Conservation (phyloP, 257 asterid genomes). For the Solanum phureja region DNA sequence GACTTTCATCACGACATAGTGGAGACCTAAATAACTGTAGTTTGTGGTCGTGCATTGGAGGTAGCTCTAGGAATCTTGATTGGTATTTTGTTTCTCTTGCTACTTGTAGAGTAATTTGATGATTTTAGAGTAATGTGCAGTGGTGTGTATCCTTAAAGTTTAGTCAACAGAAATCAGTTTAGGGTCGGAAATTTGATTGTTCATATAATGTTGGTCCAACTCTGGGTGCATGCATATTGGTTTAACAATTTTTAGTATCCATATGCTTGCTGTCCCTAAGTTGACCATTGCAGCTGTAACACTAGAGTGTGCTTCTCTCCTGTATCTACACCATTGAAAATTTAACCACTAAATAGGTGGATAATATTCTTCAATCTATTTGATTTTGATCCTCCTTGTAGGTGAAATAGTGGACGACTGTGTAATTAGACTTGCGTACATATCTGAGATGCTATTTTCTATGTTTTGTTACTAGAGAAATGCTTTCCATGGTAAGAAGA, state of each 20-base stretch:
- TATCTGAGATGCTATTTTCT: not conserved
- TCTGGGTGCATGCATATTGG: not conserved
- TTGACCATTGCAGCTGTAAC: not conserved
- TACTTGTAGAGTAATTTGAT: not conserved
- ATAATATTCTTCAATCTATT: not conserved
- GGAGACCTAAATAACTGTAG: not conserved
- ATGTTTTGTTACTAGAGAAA: not conserved
- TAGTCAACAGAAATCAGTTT: not conserved
- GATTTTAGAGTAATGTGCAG: not conserved
- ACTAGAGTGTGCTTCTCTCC: not conserved
- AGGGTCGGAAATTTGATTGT: not conserved
- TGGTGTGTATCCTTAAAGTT: not conserved
- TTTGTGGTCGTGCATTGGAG: not conserved
- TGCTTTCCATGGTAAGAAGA: not conserved
- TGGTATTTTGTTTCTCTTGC: not conserved
- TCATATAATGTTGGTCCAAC: not conserved
- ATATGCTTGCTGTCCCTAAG: not conserved
- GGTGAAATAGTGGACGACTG: not conserved
- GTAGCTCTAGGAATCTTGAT: not conserved
- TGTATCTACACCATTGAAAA: not conserved
- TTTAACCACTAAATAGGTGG: not conserved
- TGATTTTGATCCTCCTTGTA: not conserved
- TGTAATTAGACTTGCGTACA: not conserved
- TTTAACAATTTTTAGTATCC: not conserved
- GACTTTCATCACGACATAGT: slow-evolving; percentile 78